A percentile compares a stretch with the other conserved stretches of the same genome.
Conservation (phyloP, 2,329 filamentous ascomycete species). For the Colletotrichum eremochloae region DNA sequence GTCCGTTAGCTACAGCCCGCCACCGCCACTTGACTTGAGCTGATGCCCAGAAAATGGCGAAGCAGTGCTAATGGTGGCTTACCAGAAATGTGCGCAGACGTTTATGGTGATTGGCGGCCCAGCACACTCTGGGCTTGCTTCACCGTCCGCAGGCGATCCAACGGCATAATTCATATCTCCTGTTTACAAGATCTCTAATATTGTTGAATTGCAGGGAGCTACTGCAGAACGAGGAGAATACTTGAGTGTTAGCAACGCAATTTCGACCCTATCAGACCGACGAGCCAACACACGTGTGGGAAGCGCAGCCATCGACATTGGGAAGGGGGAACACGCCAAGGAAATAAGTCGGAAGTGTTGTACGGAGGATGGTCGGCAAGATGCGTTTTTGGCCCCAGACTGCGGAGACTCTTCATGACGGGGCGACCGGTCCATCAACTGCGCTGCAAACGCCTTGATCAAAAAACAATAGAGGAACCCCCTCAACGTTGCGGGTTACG, state of each 20-base stretch:
- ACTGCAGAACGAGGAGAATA: slow-evolving; percentile 20
- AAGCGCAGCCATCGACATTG: not conserved
- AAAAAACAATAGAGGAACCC: too few relatives aligned
- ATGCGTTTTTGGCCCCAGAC: not conserved
- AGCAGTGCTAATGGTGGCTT: not conserved
- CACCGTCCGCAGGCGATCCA: not conserved
- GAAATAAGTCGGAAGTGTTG: not conserved
- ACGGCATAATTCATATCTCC: not conserved
- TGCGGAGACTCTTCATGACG: not conserved
- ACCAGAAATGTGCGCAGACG: not conserved
- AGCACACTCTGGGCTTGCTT: not conserved
- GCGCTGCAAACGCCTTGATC: not conserved
- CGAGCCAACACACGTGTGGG: slow-evolving; percentile 17
- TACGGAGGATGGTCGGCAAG: not conserved
- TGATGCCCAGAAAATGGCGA: slow-evolving; percentile 2
- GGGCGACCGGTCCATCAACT: not conserved
- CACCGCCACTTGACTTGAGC: slow-evolving; percentile 17
- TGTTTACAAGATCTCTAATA: not conserved
- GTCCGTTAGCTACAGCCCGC: not conserved
- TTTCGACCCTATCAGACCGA: slow-evolving; percentile 5
- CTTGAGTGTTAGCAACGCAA: not conserved
- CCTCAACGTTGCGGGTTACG: too few relatives aligned
- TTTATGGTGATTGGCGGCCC: not conserved
- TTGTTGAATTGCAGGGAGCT: not conserved
- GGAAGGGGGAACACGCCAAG: too few relatives aligned